Evolutionary conservation across 345 rosid species (phyloP).

Genomic region (Eutrema japonicum): DNA sequence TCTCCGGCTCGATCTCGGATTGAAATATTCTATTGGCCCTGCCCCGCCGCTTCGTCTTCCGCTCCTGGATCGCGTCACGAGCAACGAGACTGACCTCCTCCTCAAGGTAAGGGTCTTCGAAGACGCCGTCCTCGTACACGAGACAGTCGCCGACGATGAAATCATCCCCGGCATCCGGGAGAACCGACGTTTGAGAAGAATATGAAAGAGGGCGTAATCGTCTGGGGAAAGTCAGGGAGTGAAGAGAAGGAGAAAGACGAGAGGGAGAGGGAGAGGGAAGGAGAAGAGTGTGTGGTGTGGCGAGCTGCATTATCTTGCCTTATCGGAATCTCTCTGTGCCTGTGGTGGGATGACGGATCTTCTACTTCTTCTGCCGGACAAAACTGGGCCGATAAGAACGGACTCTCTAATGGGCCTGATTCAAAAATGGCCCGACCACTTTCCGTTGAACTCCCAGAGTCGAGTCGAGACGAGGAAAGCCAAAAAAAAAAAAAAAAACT

Average conservation of each 20-base stretch:
- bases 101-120: constrained; percentile 74
- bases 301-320: constrained; percentile 37
- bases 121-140: constrained; percentile 86
- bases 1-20: constrained; percentile 53
- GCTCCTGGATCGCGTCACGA: not conserved
- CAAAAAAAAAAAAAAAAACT: not conserved
- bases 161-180: constrained; percentile 49
- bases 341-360: not conserved
- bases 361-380: not conserved
- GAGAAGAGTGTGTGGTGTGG: constrained; percentile 41
- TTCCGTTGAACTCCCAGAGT: too few relatives aligned
- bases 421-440: not conserved
- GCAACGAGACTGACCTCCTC: constrained; percentile 14
- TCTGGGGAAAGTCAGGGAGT: constrained; percentile 35
- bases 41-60: constrained; percentile 28
- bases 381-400: not conserved
- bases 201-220: constrained; percentile 48
- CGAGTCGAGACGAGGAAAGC: too few relatives aligned
- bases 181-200: constrained; percentile 49
- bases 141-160: constrained; percentile 81
- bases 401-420: not conserved
- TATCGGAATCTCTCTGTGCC: constrained; percentile 19
- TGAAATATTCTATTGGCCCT: constrained; percentile 34
- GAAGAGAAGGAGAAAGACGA: constrained; percentile 30
- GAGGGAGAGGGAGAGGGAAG: constrained; percentile 28